These are phyloP conservation scores for Barbatosphaeria neglecta DNA, from an alignment of 495 filamentous ascomycete genomes.

Conservation along the genomic window DNA sequence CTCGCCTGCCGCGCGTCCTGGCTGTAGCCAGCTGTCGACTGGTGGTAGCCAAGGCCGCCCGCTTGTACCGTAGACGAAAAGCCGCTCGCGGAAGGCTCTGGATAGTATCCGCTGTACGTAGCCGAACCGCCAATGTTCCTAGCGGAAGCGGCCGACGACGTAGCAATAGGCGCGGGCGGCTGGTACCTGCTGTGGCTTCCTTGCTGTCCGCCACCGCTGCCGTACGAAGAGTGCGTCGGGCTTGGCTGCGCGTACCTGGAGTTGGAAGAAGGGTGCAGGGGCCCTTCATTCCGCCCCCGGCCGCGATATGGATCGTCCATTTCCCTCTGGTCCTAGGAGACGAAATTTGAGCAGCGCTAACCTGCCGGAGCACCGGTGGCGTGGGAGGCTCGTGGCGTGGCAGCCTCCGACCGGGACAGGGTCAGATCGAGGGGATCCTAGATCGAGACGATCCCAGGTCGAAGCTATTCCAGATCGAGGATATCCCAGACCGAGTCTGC, in stretches of 20 bases:
- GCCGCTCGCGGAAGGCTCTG: constrained; percentile 32
- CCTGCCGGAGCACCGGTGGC: constrained; percentile 43
- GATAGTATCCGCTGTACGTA: constrained; percentile 45
- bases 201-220: constrained; percentile 5
- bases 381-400: constrained; percentile 38
- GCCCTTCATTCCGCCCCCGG: constrained; percentile 60
- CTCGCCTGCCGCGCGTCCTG: constrained; percentile 40
- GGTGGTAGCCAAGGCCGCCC: constrained; percentile 40
- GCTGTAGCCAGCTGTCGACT: constrained; percentile 31
- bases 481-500: too few relatives aligned
- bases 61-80: constrained; percentile 31
- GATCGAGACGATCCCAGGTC: too few relatives aligned
- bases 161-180: constrained; percentile 29
- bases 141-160: constrained; percentile 25
- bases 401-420: too few relatives aligned
- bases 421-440: too few relatives aligned
- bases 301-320: constrained; percentile 62
- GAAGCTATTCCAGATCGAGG: too few relatives aligned
- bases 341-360: constrained; percentile 34
- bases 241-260: constrained; percentile 28
- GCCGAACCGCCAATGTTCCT: constrained; percentile 32
- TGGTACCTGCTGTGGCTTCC: constrained; percentile 24
- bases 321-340: too few relatives aligned
- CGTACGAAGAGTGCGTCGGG: constrained; percentile 29
- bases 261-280: constrained; percentile 29